Percentiles rank a stretch among this genome's conserved stretches.
Evolutionary conservation across 1,284 basidiomycete genomes (phyloP).

Genomic region (Phylloboletellus chloephorus): DNA sequence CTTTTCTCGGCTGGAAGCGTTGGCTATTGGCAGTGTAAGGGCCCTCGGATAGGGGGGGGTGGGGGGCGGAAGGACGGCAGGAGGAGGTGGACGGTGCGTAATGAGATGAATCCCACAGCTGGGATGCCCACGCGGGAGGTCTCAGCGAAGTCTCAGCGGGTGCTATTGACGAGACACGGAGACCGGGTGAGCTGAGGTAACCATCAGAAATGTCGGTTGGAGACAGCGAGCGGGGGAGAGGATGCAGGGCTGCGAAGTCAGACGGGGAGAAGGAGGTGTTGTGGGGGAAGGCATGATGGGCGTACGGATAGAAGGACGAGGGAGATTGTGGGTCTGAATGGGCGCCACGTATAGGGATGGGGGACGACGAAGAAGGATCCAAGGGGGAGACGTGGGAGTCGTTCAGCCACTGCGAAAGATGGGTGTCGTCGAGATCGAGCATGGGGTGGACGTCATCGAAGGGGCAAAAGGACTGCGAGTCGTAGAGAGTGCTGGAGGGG

Average conservation of each 20-base stretch:
- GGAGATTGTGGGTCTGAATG: slow-evolving; percentile 37
- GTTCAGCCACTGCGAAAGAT: slow-evolving; percentile 53
- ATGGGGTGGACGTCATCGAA: slow-evolving; percentile 30
- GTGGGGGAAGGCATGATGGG: slow-evolving; percentile 42
- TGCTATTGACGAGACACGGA: slow-evolving; percentile 49
- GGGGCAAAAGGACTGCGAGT: slow-evolving; percentile 22
- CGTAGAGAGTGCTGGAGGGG: slow-evolving; percentile 29
- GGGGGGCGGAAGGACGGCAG: slow-evolving; percentile 36
- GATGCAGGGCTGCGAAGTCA: slow-evolving; percentile 52
- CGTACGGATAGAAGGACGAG: slow-evolving; percentile 40
- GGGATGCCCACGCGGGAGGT: slow-evolving; percentile 54
- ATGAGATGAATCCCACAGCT: slow-evolving; percentile 49
- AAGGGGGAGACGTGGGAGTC: slow-evolving; percentile 43
- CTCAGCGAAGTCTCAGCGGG: slow-evolving; percentile 51
- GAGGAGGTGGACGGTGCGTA: slow-evolving; percentile 29
- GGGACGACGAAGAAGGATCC: slow-evolving; percentile 47
- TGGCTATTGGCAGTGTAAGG: slow-evolving; percentile 29
- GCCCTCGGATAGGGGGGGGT: slow-evolving; percentile 42
- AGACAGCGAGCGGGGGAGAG: slow-evolving; percentile 53
- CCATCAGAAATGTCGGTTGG: slow-evolving; percentile 48
- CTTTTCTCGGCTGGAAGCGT: slow-evolving; percentile 35
- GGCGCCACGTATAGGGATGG: slow-evolving; percentile 56
- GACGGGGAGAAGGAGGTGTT: slow-evolving; percentile 52
- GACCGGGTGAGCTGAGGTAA: slow-evolving; percentile 31
- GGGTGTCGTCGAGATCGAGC: slow-evolving; percentile 41